Evolutionary conservation across 352 stramenopile species (phyloP).

Genomic region (Globisporangium abappressorium): DNA sequence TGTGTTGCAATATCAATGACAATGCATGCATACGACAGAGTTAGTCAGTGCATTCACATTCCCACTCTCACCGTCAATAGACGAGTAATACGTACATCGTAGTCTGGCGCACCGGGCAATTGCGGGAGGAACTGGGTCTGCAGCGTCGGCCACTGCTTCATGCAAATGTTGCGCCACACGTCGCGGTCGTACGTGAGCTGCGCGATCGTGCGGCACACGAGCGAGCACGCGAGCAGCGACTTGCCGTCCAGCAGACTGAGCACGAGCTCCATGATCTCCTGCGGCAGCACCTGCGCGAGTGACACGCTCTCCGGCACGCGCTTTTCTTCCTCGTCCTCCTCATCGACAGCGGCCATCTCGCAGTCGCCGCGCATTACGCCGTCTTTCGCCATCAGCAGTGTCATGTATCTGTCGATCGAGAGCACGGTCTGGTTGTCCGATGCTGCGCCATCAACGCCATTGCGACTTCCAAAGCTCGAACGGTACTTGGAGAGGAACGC

Average conservation of each 20-base stretch:
- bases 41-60: not conserved
- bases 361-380: not conserved
- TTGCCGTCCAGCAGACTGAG: constrained; percentile 50
- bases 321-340: not conserved
- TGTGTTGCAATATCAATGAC: not conserved
- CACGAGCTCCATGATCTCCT: constrained; percentile 49
- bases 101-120: constrained; percentile 67
- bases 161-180: constrained; percentile 70
- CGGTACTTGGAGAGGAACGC: constrained; percentile 32
- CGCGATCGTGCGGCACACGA: constrained; percentile 43
- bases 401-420: constrained; percentile 14
- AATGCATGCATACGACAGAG: not conserved
- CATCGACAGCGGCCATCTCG: constrained; percentile 23
- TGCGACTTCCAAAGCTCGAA: constrained; percentile 17
- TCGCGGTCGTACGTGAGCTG: constrained; percentile 47
- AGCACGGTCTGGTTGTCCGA: constrained; percentile 11
- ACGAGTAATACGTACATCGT: constrained; percentile 49
- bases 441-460: not conserved
- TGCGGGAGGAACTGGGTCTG: constrained; percentile 57
- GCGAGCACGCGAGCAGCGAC: constrained; percentile 47
- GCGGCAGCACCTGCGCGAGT: constrained; percentile 43
- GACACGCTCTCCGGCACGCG: constrained; percentile 12
- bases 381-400: constrained; percentile 10
- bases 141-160: constrained; percentile 56
- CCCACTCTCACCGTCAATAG: not conserved